A percentile compares a stretch with the other conserved stretches of the same genome.
Evolutionary conservation across 2,329 filamentous ascomycete genomes (phyloP).

Genomic region (Lachnellula occidentalis): DNA sequence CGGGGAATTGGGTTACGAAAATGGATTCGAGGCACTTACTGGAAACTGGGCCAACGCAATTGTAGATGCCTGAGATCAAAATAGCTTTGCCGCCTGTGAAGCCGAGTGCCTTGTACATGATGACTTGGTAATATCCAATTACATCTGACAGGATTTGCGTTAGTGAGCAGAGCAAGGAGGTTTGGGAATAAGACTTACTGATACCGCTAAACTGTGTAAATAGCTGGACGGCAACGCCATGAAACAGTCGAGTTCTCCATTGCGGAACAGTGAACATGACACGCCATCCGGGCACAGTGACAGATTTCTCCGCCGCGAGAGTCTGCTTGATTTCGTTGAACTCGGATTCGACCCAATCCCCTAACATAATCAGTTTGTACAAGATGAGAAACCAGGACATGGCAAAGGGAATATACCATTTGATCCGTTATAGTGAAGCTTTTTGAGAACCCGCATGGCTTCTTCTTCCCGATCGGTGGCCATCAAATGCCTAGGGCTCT

Average conservation of each 20-base stretch:
- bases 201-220: conserved; percentile 62
- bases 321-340: conserved; percentile 56
- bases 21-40: conserved; percentile 14
- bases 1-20: not conserved
- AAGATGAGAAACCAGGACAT: conserved; percentile 32
- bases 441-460: conserved; percentile 61
- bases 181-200: conserved; percentile 24
- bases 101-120: conserved; percentile 52
- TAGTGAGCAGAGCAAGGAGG: not conserved
- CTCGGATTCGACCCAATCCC: conserved; percentile 53
- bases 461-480: conserved; percentile 61
- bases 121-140: conserved; percentile 57
- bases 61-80: conserved; percentile 56
- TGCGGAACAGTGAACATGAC: conserved; percentile 53
- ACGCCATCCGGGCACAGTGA: conserved; percentile 47
- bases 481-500: conserved; percentile 69
- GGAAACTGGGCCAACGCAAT: conserved; percentile 49
- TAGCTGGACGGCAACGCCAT: conserved; percentile 57
- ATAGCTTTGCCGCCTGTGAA: conserved; percentile 49
- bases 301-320: conserved; percentile 52
- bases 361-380: conserved; percentile 36
- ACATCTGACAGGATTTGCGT: conserved; percentile 37
- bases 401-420: conserved; percentile 43
- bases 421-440: conserved; percentile 62
- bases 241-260: conserved; percentile 57